Base-by-base conservation (phyloP, 805 yeast species). In the Pichia membranifaciens region DNA sequence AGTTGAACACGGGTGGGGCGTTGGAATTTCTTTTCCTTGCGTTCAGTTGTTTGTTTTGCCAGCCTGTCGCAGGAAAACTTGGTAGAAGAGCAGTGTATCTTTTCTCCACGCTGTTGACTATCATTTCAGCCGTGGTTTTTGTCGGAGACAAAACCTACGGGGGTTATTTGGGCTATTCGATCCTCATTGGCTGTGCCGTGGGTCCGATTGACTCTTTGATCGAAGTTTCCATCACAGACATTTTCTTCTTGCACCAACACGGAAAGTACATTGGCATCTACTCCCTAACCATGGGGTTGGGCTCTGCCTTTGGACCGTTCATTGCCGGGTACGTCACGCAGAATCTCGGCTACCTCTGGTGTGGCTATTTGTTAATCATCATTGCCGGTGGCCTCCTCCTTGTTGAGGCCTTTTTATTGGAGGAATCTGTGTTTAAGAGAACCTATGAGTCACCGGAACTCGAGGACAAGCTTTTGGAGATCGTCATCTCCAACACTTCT, bases 331-430 rank as follows among this genome's bases (percentile, higher is more conserved):
- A 79, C 57, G 77, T 84, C 48, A 71, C 81, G 2, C 70, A 73
- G 23, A 58, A 69, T 29, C 65, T 69, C 22, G 71, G 74, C 17
- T 87, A 84, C 69, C 68, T 82, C 53, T 86, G 95, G 95, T 84
- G 83, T 10, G 87, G 89, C 21, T 81, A 81, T 75, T 65, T 74
- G 47, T 78, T 78, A 25, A 78, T 79, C 0, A 84, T 85, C 58
- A 72, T 81, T 47, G 75, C 81, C 4, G 87, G 78, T 21, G 76
- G 69, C 0, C 60, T 78, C 13, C 62, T 84, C 48, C 43, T 82
- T 3, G 68, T 82, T 12, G 64, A 81, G 38, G 48, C 81, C 13
- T 76, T 86, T 50, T 73, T 73, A 25, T 73, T 84, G 56, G 91
- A 87, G 59, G 95, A 87, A 58, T 83, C 90, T 3, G 65, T 65